A percentile compares a stretch with the other conserved stretches of the same genome.
Conservation (phyloP, 169 alveolate species). For the Plasmodium relictum region DNA sequence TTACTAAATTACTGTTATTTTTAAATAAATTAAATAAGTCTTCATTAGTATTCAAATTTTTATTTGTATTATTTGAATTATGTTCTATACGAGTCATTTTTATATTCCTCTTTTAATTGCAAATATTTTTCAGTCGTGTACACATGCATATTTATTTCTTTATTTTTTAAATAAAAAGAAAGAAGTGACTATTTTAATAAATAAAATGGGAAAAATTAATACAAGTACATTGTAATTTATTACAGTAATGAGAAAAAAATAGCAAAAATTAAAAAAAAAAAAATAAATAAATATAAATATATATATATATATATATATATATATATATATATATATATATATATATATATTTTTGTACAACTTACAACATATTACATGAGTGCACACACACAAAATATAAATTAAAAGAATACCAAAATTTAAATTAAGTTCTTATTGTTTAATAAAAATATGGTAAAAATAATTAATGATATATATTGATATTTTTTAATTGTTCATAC, state of each 20-base stretch:
- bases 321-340: not conserved
- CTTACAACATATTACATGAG: not conserved
- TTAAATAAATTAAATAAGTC: slow-evolving; percentile 50
- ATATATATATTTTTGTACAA: not conserved
- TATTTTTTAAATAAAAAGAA: not conserved
- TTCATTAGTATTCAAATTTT: slow-evolving; percentile 7
- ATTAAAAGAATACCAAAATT: no score
- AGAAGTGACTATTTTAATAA: not conserved
- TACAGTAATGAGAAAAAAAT: not conserved
- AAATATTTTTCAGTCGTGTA: not conserved
- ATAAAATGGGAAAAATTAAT: not conserved
- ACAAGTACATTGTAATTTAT: no score
- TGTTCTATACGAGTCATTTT: slow-evolving; percentile 13
- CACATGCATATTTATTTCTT: not conserved
- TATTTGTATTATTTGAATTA: not conserved
- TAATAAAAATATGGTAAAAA: no score
- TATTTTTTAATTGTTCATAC: no score
- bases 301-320: not conserved
- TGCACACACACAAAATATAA: slow-evolving; percentile 5
- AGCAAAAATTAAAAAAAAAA: not conserved
- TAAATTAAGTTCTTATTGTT: no score
- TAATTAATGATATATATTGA: no score
- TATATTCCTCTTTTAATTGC: not conserved
- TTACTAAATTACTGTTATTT: not conserved
- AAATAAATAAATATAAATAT: not conserved